Conservation (phyloP, 257 asterid genomes). For the Eucommia ulmoides region DNA sequence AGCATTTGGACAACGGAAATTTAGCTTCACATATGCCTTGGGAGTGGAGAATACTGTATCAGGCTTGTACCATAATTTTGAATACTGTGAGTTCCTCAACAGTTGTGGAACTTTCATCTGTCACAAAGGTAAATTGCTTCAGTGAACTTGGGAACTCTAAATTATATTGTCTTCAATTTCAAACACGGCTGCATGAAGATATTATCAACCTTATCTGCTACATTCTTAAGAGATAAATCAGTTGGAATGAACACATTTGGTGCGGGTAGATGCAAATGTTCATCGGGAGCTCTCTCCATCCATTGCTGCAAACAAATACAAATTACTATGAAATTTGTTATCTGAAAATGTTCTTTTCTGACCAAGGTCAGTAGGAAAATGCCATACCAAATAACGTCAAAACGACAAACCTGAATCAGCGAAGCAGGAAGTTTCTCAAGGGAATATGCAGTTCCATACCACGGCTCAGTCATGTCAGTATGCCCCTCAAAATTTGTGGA, state of each 20-base stretch:
- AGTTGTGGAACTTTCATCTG: slow-evolving; percentile 5
- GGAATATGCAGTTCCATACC: not conserved
- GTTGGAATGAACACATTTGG: not conserved
- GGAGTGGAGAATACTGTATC: not conserved
- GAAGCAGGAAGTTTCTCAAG: not conserved
- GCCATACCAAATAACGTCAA: slow-evolving; percentile 9
- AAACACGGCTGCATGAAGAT: slow-evolving; percentile 9
- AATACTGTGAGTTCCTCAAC: not conserved
- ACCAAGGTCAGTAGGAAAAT: slow-evolving; percentile 1
- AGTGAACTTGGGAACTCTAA: slow-evolving; percentile 15
- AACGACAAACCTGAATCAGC: slow-evolving; percentile 17
- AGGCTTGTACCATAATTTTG: not conserved
- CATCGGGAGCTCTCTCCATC: not conserved
- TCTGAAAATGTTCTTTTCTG: not conserved
- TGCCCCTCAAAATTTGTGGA: not conserved
- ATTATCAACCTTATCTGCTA: slow-evolving; percentile 24
- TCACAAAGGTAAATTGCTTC: slow-evolving; percentile 15
- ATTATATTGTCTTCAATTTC: not conserved
- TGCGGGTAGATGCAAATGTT: not conserved
- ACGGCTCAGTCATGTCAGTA: not conserved
- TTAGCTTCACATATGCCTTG: not conserved
- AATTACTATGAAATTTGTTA: too few relatives aligned
- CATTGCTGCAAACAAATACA: slow-evolving; percentile 32
- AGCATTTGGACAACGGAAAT: not conserved
- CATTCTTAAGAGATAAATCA: not conserved